Conservation (phyloP, 345 rosid genomes). For the Carallia pectinifolia region DNA sequence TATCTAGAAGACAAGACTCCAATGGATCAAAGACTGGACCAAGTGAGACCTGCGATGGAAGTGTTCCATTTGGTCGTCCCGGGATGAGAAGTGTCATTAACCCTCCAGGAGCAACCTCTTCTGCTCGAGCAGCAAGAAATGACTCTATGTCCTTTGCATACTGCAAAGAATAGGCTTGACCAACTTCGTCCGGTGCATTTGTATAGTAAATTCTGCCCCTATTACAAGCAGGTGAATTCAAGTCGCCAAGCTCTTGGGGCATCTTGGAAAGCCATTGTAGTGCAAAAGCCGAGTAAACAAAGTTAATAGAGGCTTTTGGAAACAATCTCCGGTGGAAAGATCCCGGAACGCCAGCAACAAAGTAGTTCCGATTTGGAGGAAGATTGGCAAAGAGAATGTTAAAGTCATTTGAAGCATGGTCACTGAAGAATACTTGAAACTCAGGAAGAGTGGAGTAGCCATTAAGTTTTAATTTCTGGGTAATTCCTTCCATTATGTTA, state of each 20-base stretch:
- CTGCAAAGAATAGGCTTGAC: conserved; percentile 34
- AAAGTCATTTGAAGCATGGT: conserved; percentile 14
- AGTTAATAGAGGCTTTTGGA: conserved; percentile 4
- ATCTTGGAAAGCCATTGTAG: conserved; percentile 9
- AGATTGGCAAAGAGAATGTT: conserved; percentile 8
- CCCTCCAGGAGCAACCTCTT: conserved; percentile 37
- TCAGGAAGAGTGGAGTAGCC: background rate
- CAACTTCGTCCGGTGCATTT: conserved; percentile 30
- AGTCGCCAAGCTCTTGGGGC: conserved; percentile 6
- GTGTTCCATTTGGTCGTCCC: conserved; percentile 12
- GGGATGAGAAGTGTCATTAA: conserved; percentile 18
- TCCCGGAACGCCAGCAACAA: conserved; percentile 6
- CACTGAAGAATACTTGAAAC: conserved; percentile 11
- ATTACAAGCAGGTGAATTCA: conserved; percentile 39
- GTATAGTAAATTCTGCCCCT: conserved; percentile 38
- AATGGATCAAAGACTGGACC: background rate
- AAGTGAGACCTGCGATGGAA: conserved; percentile 7
- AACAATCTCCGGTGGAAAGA: conserved; percentile 12
- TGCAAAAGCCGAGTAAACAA: conserved; percentile 1
- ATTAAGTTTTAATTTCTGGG: background rate
- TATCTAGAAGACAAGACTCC: conserved; percentile 18
- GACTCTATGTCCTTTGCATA: conserved; percentile 32
- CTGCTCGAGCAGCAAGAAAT: conserved; percentile 40
- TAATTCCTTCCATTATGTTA: conserved; percentile 1
- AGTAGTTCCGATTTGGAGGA: conserved; percentile 6